Evolutionary conservation across 2,329 filamentous ascomycete genomes (phyloP).

Genomic region (Clonostachys sp.): DNA sequence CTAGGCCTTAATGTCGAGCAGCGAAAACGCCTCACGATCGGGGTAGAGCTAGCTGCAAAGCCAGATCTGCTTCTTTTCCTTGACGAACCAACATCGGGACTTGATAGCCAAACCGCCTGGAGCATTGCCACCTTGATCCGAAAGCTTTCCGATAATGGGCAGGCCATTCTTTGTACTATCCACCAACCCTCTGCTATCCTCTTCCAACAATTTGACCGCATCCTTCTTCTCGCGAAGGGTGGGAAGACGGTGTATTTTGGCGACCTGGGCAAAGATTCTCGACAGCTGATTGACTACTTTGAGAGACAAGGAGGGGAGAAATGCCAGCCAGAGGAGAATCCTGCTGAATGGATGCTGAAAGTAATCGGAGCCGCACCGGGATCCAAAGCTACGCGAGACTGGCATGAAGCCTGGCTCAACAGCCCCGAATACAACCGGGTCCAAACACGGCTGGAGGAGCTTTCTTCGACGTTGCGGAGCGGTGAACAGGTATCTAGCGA

Average conservation of each 20-base stretch:
- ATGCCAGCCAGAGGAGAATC: constrained; percentile 52
- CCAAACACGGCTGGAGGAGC: constrained; percentile 59
- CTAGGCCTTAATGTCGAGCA: constrained; percentile 53
- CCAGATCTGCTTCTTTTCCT: constrained; percentile 51
- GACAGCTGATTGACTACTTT: constrained; percentile 43
- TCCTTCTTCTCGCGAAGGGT: constrained; percentile 44
- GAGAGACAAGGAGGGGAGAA: constrained; percentile 55
- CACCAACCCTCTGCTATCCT: constrained; percentile 51
- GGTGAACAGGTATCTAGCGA: constrained; percentile 6
- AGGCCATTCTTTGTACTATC: constrained; percentile 55
- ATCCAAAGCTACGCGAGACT: constrained; percentile 52
- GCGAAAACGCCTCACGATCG: constrained; percentile 48
- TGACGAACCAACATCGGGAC: constrained; percentile 52
- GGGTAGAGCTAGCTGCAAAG: constrained; percentile 47
- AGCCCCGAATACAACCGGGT: constrained; percentile 56
- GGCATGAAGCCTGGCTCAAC: constrained; percentile 70
- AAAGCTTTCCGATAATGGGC: constrained; percentile 51
- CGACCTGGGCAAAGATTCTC: constrained; percentile 40
- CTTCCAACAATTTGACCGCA: constrained; percentile 48
- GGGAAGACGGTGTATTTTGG: constrained; percentile 49
- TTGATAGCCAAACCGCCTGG: constrained; percentile 50
- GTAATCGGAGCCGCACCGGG: constrained; percentile 25
- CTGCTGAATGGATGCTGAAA: constrained; percentile 44
- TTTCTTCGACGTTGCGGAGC: constrained; percentile 18
- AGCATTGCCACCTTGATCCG: constrained; percentile 55